Conservation (phyloP, 2,329 filamentous ascomycete genomes). For the Cladosporium cucumerinum region DNA sequence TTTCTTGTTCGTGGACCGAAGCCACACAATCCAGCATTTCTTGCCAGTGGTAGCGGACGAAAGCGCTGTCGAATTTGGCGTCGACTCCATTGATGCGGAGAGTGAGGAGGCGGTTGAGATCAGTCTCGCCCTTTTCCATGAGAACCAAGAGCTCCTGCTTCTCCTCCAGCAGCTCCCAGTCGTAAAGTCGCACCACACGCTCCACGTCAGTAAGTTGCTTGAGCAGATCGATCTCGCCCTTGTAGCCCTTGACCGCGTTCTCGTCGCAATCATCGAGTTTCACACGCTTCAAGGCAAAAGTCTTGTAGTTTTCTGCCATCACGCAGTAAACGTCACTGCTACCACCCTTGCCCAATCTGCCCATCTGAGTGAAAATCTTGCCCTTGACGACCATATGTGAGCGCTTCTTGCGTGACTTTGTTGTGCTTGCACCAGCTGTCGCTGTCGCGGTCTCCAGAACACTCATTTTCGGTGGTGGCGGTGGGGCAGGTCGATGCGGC, state of each 20-base stretch:
- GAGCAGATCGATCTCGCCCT: conserved; percentile 91
- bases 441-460: conserved; percentile 88
- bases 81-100: conserved; percentile 65
- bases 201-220: conserved; percentile 79
- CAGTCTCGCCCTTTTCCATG: conserved; percentile 96
- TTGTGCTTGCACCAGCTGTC: conserved; percentile 73
- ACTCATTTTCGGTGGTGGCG: conserved; percentile 92
- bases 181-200: conserved; percentile 83
- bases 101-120: conserved; percentile 81
- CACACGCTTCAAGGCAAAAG: conserved; percentile 90
- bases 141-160: conserved; percentile 86
- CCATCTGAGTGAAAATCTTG: conserved; percentile 83
- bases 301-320: conserved; percentile 93
- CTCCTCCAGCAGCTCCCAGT: conserved; percentile 90
- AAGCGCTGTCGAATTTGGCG: conserved; percentile 77
- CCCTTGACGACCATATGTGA: conserved; percentile 86
- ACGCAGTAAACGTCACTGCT: conserved; percentile 94
- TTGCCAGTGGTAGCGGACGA: conserved; percentile 98
- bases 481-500: conserved; percentile 70
- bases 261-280: conserved; percentile 88
- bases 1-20: conserved; percentile 82
- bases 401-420: conserved; percentile 71
- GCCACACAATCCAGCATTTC: conserved; percentile 97
- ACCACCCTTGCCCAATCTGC: conserved; percentile 86
- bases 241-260: conserved; percentile 76